A percentile compares a stretch with the other conserved stretches of the same genome.
These are phyloP conservation scores for Setomelanomma holmii DNA, from an alignment of 2,329 filamentous ascomycete species.

Conservation along the genomic window DNA sequence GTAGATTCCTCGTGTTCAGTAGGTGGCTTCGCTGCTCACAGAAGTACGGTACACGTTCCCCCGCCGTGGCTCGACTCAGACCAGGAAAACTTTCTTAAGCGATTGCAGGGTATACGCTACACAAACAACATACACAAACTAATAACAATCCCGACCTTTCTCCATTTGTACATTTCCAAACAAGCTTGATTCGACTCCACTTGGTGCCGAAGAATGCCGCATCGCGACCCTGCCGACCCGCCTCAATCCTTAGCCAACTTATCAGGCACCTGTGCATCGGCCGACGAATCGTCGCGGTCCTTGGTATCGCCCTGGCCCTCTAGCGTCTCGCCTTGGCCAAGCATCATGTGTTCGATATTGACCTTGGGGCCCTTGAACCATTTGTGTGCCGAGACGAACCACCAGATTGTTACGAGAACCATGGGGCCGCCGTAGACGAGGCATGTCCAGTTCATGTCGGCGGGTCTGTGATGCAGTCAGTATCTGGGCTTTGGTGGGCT, in stretches of 20 bases:
- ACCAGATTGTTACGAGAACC: constrained; percentile 67
- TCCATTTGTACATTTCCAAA: no score
- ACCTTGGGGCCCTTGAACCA: constrained; percentile 77
- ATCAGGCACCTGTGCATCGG: constrained; percentile 1
- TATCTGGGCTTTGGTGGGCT: no score
- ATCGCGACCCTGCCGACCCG: no score
- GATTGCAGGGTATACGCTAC: constrained; percentile 13
- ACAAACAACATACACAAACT: no score
- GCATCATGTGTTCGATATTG: constrained; percentile 66
- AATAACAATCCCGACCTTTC: no score
- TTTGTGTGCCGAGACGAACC: constrained; percentile 66
- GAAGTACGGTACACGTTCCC: no score
- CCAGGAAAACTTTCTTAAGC: constrained; percentile 1
- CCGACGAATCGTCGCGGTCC: constrained; percentile 14
- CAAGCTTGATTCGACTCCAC: no score
- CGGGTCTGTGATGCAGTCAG: constrained; percentile 42
- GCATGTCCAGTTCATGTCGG: constrained; percentile 72
- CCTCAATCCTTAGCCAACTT: neutral
- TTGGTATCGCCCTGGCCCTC: constrained; percentile 36
- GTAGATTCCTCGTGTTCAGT: no score
- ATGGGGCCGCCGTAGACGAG: constrained; percentile 72
- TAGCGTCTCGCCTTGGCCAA: constrained; percentile 49
- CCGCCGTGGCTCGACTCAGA: no score
- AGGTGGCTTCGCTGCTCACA: no score
- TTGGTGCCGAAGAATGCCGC: no score